Base-by-base conservation (phyloP, 257 asterid species). In the Mitragyna speciosa region DNA sequence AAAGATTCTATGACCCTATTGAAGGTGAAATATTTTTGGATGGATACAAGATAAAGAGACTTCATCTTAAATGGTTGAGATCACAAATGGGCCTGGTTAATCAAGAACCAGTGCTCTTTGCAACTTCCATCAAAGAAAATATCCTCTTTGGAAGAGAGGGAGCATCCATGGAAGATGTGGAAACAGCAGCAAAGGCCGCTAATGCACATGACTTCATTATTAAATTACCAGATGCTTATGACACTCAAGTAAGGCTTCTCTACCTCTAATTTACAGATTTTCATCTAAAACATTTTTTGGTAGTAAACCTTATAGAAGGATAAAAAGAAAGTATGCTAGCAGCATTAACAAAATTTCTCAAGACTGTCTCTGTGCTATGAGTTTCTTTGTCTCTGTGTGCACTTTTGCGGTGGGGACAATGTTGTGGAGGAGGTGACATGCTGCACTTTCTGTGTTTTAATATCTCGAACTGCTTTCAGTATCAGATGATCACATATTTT, bases 21-120 rank as follows among this genome's bases (percentile, higher is more conserved):
- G 93, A 91, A 84, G 97, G 97, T 6, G 96, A 91, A 54, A 88
- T 93, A 49, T 72, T 86, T 31, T 82, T 93, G 39, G 97, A 93
- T 67, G 97, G 96, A 17, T 74, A 93, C 87, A 91, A 89, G 78
- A 93, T 93, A 78, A 90, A 88, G 79, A 81, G 84, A 84, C 87
- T 93, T 19, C 97, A 93, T 85, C 90, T 93, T 74, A 91, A 90
- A 78, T 93, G 96, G 96, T 33, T 91, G 81, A 90, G 96, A 73
- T 91, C 96, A 58, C 95, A 91, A 70, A 88, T 93, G 92, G 97
- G 97, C 17, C 81, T 93, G 81, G 96, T 93, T 45, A 93, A 89
- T 86, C 97, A 93, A 86, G 97, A 93, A 76, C 97, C 96, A 12
- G 86, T 93, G 75, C 93, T 93, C 45, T 93, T 93, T 71, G 97